These are phyloP conservation scores for Fusarium albosuccineum DNA, from an alignment of 2,329 filamentous ascomycete genomes.

Conservation along the genomic window DNA sequence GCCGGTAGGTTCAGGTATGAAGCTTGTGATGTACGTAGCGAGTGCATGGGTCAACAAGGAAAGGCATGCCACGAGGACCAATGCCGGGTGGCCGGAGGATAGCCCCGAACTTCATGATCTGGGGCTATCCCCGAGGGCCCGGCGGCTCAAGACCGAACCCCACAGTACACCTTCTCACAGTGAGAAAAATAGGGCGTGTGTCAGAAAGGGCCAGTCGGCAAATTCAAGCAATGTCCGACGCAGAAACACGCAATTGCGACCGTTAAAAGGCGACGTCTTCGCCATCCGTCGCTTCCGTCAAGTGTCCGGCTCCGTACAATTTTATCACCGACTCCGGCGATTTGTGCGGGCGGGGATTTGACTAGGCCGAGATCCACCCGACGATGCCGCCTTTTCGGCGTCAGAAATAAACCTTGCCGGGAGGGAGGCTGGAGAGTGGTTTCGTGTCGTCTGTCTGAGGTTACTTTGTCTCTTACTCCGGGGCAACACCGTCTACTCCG, in stretches of 20 bases:
- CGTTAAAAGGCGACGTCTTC: background rate
- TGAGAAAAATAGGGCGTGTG: background rate
- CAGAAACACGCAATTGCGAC: background rate
- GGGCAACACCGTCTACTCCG: background rate
- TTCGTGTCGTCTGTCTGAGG: background rate
- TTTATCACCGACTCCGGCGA: slow-evolving; percentile 33
- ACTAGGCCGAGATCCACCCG: slow-evolving; percentile 27
- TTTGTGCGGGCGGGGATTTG: slow-evolving; percentile 35
- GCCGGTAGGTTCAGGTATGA: no score
- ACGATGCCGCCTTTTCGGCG: background rate
- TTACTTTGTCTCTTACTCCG: background rate
- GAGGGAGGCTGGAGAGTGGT: background rate
- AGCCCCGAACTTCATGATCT: slow-evolving; percentile 2
- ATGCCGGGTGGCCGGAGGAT: slow-evolving; percentile 1
- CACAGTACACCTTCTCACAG: background rate
- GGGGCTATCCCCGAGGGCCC: slow-evolving; percentile 5
- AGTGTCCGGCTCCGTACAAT: slow-evolving; percentile 19
- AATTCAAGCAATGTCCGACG: background rate
- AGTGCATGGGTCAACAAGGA: slow-evolving; percentile 9
- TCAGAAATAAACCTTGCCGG: background rate
- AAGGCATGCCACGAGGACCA: background rate
- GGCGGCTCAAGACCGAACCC: background rate
- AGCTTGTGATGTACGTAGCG: background rate
- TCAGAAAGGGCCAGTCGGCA: background rate
- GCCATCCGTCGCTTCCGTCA: background rate